phyloP scores from a whole-genome alignment of 768 basidiomycete genomes.

The Gymnopilus dilepis region DNA sequence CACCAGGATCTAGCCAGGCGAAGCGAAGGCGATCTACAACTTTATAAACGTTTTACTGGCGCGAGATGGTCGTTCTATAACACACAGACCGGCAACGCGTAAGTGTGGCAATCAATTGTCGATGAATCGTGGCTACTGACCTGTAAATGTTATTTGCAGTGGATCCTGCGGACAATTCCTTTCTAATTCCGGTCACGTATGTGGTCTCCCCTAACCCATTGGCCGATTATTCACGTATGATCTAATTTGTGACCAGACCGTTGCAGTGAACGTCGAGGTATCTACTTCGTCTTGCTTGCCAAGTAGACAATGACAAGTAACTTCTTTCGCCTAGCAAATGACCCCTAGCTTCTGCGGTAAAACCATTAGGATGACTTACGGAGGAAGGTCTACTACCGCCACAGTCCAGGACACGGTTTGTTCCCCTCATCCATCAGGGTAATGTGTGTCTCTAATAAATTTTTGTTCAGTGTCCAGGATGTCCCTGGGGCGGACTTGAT shows the following conservation, averaged over 20 bases:
- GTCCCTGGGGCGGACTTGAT: conserved; percentile 71
- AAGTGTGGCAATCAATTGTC: background rate
- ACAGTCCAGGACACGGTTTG: conserved; percentile 66
- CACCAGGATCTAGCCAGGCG: conserved; percentile 56
- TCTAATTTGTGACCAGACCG: conserved; percentile 4
- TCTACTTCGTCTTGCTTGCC: background rate
- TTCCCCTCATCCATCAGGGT: conserved; percentile 10
- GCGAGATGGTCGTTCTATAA: conserved; percentile 60
- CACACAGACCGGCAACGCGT: conserved; percentile 27
- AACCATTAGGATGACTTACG: conserved; percentile 62
- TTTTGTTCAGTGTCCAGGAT: conserved; percentile 62
- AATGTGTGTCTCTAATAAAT: conserved; percentile 1
- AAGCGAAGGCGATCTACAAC: conserved; percentile 42
- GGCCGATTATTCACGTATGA: background rate
- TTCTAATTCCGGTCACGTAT: conserved; percentile 30
- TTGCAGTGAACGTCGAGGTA: conserved; percentile 18
- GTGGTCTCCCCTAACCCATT: too few relatives aligned
- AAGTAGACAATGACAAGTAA: background rate
- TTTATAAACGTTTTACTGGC: conserved; percentile 43
- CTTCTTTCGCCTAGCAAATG: conserved; percentile 54
- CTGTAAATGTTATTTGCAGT: conserved; percentile 14
- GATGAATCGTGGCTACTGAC: background rate
- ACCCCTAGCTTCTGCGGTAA: conserved; percentile 57
- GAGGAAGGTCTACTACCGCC: conserved; percentile 62
- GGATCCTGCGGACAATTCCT: conserved; percentile 34